Evolutionary conservation across 371 early-diverging fungal genomes (phyloP), one percentile per base, ranked within the genome.

Genomic region (Mortierella sp.): DNA sequence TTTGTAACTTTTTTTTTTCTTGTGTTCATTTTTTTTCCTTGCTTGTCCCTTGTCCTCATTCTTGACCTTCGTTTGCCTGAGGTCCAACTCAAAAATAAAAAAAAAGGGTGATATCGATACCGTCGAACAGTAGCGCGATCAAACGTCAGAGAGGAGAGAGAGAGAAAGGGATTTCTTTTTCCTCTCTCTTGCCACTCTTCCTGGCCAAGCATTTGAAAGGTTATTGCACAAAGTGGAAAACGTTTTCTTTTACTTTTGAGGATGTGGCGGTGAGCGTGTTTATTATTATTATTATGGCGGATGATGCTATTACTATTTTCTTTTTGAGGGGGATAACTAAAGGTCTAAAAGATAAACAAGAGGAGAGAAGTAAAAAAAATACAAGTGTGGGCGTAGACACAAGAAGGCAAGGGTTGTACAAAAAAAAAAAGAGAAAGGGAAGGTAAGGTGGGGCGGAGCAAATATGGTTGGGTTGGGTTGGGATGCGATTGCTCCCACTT

Each of bases 381-480:
- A 53, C 53, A 53, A 53, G 24, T n/a, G 48, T 53, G 53, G 53
- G 24, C 14, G 53, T 53, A n/a, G 24, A 45, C 6, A 22, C 19
- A 22, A 48, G 8, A 45, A n/a, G 48, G n/a, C 48, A 48, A 48
- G n/a, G 61, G n/a, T n/a, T n/a, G n/a, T n/a, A 39, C 1, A 39
- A 41, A 40, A 64, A 64, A 24, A 64, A 64, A 64, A 41, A 37
- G 22, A 19, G 64, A 40, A 61, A 34, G 22, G 39, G 39, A 37
- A 31, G 40, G 40, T 37, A 39, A 34, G 19, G 40, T 63, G 24
- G 39, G 64, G 41, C 41, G 64, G 64, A 64, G 64, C 64, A 64
- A 40, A 37, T 64, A 39, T 55, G 55, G 55, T 55, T 55, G 55
- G 55, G 55, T 31, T 55, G 55, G 45, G 45, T 8, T 45, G 45